A percentile compares a stretch with the other conserved stretches of the same genome.
These are phyloP conservation scores for Chytriomyces sp. DNA, from an alignment of 192 early-diverging fungal species.

Conservation along the genomic window DNA sequence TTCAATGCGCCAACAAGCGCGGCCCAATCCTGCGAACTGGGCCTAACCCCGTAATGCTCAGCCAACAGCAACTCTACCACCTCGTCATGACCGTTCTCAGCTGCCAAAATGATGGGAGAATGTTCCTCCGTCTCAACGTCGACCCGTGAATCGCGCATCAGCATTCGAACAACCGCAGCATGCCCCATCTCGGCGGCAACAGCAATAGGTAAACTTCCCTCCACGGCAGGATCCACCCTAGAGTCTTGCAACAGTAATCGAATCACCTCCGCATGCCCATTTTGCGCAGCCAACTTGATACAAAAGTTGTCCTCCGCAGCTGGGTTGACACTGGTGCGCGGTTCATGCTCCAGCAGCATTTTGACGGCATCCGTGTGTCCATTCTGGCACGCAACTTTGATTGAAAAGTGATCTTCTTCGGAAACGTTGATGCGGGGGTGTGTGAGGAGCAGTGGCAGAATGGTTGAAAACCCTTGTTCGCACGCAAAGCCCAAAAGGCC, in stretches of 20 bases:
- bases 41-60: background rate
- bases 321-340: background rate
- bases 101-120: background rate
- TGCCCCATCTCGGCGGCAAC: background rate
- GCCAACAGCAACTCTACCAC: background rate
- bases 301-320: background rate
- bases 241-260: background rate
- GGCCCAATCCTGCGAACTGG: too few species aligned
- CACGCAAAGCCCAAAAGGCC: constrained; percentile 13
- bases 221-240: background rate
- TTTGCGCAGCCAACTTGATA: background rate
- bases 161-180: background rate
- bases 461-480: background rate
- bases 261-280: background rate
- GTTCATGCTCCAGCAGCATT: background rate
- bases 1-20: too few species aligned
- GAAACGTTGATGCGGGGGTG: background rate
- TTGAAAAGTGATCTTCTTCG: background rate
- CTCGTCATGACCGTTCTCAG: background rate
- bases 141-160: background rate
- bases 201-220: background rate
- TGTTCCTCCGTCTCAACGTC: background rate
- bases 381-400: background rate
- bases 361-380: background rate
- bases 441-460: background rate